Conservation (phyloP, 768 basidiomycete genomes). For the Lactarius sanguifluus region DNA sequence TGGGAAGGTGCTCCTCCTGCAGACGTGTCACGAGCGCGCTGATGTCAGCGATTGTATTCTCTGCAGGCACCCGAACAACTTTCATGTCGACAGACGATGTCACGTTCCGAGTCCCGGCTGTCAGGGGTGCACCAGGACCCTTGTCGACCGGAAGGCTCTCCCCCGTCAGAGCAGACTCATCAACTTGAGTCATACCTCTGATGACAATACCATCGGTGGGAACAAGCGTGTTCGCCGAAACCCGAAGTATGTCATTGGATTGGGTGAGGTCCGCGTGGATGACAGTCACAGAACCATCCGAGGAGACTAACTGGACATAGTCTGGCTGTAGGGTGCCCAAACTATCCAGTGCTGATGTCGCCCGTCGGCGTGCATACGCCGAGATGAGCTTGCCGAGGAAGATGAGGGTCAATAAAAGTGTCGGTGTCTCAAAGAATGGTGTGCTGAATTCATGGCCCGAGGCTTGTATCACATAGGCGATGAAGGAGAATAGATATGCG, state of each 20-base stretch:
- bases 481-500: slow-evolving; percentile 44
- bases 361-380: slow-evolving; percentile 39
- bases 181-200: slow-evolving; percentile 39
- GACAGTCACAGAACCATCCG: slow-evolving; percentile 26
- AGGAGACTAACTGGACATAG: slow-evolving; percentile 36
- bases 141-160: slow-evolving; percentile 43
- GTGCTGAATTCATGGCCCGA: slow-evolving; percentile 36
- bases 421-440: slow-evolving; percentile 46
- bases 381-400: slow-evolving; percentile 42
- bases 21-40: slow-evolving; percentile 40
- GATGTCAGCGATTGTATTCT: slow-evolving; percentile 44
- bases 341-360: slow-evolving; percentile 37
- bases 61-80: slow-evolving; percentile 39
- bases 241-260: slow-evolving; percentile 39
- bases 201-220: slow-evolving; percentile 43
- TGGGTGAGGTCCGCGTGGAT: slow-evolving; percentile 39
- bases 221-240: slow-evolving; percentile 38
- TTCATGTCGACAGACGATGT: slow-evolving; percentile 38
- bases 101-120: slow-evolving; percentile 43
- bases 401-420: slow-evolving; percentile 45
- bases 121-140: slow-evolving; percentile 35
- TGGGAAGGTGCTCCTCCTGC: slow-evolving; percentile 39
- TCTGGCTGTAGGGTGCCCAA: slow-evolving; percentile 39
- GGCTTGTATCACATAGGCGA: slow-evolving; percentile 39
- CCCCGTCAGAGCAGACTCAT: slow-evolving; percentile 47